Base-by-base conservation (phyloP, 176 grass and related monocot species). In the Neostapfia colusana region DNA sequence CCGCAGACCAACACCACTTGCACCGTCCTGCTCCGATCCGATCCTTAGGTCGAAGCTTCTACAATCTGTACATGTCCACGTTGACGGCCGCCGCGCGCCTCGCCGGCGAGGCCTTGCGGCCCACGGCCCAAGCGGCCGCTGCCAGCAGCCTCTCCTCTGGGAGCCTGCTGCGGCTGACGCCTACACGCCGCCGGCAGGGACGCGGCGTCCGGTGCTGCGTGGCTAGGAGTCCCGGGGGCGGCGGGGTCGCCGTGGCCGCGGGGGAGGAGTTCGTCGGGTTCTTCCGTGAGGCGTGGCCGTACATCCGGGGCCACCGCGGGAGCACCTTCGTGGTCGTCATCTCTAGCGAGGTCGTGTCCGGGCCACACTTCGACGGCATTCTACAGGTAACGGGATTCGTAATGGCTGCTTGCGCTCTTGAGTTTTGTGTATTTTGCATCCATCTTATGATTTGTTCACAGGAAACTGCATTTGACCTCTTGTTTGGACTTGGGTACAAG, bases 251-350 rank as follows among this genome's bases (percentile, higher is more conserved):
- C 12, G 36, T 55, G 62, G 26, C 31, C 8, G 4, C 80, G 7
- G 45, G 82, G n/a, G 79, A 88, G 75, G 78, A 88, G 57, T 91
- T 98, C 24, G 95, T 98, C 0, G 55, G 84, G 25, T 98, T 90
- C 76, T 93, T 98, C 39, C 82, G 87, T 35, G 82, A 94, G 84
- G 91, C 94, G 42, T 97, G 91, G 91, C 89, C 91, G 41, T 97
- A 97, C 56, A 91, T 97, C 67, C 70, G 89, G 43, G 91, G 86
- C 15, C 94, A 97, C 79, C 85, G 89, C 25, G 88, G 91, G 56
- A 91, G 89, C 80, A 91, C 84, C 26, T 97, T 93, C 67, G 86
- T 97, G 66, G 91, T 91, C 53, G 88, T 97, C 61, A 77, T 91
- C 79, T 93, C 94, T 34, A 88, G 86, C 81, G 94, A 91, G 81